Conservation (phyloP, 2,329 filamentous ascomycete genomes). For the Byssoonygena ceratinophila region DNA sequence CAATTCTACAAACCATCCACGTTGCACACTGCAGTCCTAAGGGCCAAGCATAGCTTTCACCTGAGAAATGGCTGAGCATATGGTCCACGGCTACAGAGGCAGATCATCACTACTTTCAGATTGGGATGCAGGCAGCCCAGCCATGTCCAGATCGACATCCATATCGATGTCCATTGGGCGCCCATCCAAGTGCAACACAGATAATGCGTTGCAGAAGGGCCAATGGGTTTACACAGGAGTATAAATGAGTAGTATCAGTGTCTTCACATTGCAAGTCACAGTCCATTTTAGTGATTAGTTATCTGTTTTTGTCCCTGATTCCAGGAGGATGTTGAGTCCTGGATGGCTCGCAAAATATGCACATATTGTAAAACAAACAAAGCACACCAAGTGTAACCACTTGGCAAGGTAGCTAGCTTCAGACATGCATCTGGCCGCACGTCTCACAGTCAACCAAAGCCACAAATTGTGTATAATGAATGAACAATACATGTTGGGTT, state of each 20-base stretch:
- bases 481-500: not conserved
- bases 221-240: too few relatives aligned
- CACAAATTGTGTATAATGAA: not conserved
- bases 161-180: not conserved
- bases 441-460: not conserved
- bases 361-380: not conserved
- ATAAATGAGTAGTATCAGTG: too few relatives aligned
- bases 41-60: not conserved
- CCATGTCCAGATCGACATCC: not conserved
- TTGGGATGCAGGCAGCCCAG: not conserved
- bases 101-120: constrained; percentile 1
- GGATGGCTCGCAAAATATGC: not conserved
- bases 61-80: not conserved
- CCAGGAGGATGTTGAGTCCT: too few relatives aligned
- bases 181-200: not conserved
- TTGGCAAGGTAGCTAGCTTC: not conserved
- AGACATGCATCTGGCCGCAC: not conserved
- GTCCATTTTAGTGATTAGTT: too few relatives aligned
- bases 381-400: not conserved
- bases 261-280: too few relatives aligned
- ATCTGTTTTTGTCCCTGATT: too few relatives aligned
- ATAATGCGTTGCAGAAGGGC: not conserved
- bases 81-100: not conserved
- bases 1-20: not conserved
- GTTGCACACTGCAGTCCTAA: not conserved